A percentile compares a stretch with the other conserved stretches of the same genome.
Conservation (phyloP, 805 yeast genomes). For the Kazachstania viticola region DNA sequence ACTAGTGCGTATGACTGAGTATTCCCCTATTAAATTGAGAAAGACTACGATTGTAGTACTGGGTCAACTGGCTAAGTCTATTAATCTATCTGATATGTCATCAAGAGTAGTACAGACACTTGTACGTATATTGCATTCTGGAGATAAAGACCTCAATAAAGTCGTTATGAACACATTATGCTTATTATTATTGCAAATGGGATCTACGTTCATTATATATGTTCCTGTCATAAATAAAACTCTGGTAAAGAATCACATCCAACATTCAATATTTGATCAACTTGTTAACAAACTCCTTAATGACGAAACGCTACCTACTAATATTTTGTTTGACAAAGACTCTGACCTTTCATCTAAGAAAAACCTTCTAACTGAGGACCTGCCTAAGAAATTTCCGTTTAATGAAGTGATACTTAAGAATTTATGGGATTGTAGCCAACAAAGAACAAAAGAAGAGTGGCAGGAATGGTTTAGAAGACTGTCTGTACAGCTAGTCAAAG, state of each 20-base stretch:
- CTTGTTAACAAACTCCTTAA: constrained; percentile 65
- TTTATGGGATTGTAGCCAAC: constrained; percentile 87
- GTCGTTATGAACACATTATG: constrained; percentile 73
- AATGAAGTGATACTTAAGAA: constrained; percentile 53
- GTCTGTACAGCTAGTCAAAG: constrained; percentile 75
- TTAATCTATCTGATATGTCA: constrained; percentile 75
- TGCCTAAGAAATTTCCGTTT: constrained; percentile 63
- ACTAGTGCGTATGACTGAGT: constrained; percentile 70
- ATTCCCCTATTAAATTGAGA: constrained; percentile 45
- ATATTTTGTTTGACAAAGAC: constrained; percentile 57
- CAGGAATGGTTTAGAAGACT: constrained; percentile 90
- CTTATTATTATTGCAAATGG: constrained; percentile 66
- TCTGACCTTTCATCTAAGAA: constrained; percentile 28
- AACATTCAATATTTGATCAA: constrained; percentile 67
- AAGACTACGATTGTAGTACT: constrained; percentile 71
- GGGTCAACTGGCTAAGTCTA: constrained; percentile 65
- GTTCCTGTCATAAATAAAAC: constrained; percentile 70
- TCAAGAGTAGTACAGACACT: constrained; percentile 84
- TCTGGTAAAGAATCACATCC: constrained; percentile 49
- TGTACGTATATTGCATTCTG: constrained; percentile 46
- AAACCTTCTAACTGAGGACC: constrained; percentile 41
- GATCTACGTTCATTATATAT: constrained; percentile 73
- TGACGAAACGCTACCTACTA: constrained; percentile 79
- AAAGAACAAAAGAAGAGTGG: constrained; percentile 93
- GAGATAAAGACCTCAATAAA: constrained; percentile 47